These are phyloP conservation scores for Blastocrithidia nonstop DNA, from an alignment of 208 protist genomes.

Conservation along the genomic window DNA sequence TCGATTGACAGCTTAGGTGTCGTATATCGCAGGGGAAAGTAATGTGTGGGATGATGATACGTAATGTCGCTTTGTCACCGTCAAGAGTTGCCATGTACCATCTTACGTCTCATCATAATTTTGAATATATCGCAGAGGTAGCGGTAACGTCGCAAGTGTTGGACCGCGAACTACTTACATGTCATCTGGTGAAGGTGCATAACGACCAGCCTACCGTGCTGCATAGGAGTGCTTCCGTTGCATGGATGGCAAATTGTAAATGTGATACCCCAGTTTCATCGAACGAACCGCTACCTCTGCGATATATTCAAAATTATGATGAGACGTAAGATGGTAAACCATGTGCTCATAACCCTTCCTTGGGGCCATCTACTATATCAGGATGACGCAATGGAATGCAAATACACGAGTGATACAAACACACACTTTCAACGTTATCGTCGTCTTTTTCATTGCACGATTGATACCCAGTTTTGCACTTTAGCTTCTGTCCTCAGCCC, in stretches of 20 bases:
- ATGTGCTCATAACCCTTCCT: conserved; percentile 51
- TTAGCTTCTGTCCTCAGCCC: too few relatives aligned
- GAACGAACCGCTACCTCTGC: conserved; percentile 56
- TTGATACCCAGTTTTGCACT: too few relatives aligned
- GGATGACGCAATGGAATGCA: conserved; percentile 20
- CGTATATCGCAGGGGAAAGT: conserved; percentile 56
- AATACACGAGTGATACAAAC: conserved; percentile 24
- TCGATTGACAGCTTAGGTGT: conserved; percentile 20
- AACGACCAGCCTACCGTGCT: conserved; percentile 50
- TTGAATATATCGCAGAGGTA: conserved; percentile 39
- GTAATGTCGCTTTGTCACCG: conserved; percentile 12
- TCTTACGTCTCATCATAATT: conserved; percentile 59
- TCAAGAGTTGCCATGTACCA: conserved; percentile 64
- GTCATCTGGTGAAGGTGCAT: conserved; percentile 56
- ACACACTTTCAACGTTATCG: too few relatives aligned
- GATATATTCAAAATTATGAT: conserved; percentile 30
- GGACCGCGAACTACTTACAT: conserved; percentile 5
- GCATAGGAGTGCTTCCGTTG: conserved; percentile 70
- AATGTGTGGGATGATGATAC: conserved; percentile 32
- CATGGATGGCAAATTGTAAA: conserved; percentile 75
- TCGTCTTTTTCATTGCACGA: too few relatives aligned
- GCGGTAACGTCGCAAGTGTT: conserved; percentile 17
- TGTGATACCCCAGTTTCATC: conserved; percentile 67
- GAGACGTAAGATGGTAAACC: conserved; percentile 66
- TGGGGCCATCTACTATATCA: not conserved